Conservation (phyloP, 352 stramenopile species). For the Aphanomyces cochlioides region DNA sequence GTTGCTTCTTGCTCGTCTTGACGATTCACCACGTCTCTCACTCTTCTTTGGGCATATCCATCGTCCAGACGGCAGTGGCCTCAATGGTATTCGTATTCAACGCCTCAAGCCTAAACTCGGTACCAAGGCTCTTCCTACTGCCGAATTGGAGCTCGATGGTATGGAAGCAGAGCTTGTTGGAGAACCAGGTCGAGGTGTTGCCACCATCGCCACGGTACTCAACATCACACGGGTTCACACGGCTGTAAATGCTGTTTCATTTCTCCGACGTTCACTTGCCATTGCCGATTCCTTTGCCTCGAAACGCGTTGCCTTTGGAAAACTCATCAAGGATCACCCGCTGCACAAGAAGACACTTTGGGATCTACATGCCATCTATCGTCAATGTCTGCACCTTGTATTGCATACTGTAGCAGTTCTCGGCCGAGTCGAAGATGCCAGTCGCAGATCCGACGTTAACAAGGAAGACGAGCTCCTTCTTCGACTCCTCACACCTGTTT, state of each 20-base stretch:
- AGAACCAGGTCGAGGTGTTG: not conserved
- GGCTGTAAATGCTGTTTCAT: constrained; percentile 4
- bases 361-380: not conserved
- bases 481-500: not conserved
- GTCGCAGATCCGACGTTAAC: not conserved
- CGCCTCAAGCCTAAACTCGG: constrained; percentile 5
- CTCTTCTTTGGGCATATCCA: constrained; percentile 8
- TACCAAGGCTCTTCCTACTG: not conserved
- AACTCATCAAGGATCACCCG: not conserved
- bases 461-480: not conserved
- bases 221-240: constrained; percentile 14
- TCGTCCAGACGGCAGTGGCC: not conserved
- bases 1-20: not conserved
- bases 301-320: constrained; percentile 2
- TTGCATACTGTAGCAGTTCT: not conserved
- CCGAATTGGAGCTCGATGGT: not conserved
- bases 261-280: not conserved
- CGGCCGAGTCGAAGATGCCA: not conserved
- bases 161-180: constrained; percentile 1
- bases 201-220: constrained; percentile 6
- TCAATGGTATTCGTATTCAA: constrained; percentile 6
- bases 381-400: not conserved
- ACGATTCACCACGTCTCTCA: not conserved
- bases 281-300: constrained; percentile 1
- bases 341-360: constrained; percentile 13